Conservation (phyloP, 2,329 filamentous ascomycete genomes). For the Venturia carpophila region DNA sequence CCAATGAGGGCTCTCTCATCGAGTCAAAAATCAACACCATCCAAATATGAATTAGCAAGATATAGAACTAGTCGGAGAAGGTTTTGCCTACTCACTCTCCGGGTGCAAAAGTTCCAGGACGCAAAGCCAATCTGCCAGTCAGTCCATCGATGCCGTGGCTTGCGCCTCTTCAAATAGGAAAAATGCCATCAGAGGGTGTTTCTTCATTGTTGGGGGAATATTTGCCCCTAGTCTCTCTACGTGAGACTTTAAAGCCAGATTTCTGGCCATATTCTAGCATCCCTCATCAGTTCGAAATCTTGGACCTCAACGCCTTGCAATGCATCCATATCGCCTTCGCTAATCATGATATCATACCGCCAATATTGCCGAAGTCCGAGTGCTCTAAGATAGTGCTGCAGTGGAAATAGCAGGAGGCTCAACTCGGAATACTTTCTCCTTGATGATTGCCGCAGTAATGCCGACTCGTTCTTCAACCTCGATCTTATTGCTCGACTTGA, state of each 20-base stretch:
- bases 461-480: slow-evolving; percentile 56
- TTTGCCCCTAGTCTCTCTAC: background rate
- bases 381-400: background rate
- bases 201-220: background rate
- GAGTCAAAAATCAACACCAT: too few species aligned
- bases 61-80: too few species aligned
- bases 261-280: background rate
- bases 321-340: slow-evolving; percentile 11
- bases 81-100: too few species aligned
- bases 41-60: too few species aligned
- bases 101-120: too few species aligned
- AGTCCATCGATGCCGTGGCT: too few species aligned
- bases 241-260: background rate
- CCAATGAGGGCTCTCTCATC: too few species aligned
- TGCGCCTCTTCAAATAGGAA: too few species aligned
- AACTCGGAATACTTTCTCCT: slow-evolving; percentile 50
- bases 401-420: background rate
- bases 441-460: slow-evolving; percentile 54
- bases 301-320: background rate
- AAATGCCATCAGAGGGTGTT: background rate
- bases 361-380: background rate
- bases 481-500: slow-evolving; percentile 54
- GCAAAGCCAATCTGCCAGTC: too few species aligned
- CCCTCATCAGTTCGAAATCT: background rate
- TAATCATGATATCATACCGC: slow-evolving; percentile 6